A percentile compares a stretch with the other conserved stretches of the same genome.
Conservation (phyloP, 352 stramenopile species). For the Sclerospora graminicola region DNA sequence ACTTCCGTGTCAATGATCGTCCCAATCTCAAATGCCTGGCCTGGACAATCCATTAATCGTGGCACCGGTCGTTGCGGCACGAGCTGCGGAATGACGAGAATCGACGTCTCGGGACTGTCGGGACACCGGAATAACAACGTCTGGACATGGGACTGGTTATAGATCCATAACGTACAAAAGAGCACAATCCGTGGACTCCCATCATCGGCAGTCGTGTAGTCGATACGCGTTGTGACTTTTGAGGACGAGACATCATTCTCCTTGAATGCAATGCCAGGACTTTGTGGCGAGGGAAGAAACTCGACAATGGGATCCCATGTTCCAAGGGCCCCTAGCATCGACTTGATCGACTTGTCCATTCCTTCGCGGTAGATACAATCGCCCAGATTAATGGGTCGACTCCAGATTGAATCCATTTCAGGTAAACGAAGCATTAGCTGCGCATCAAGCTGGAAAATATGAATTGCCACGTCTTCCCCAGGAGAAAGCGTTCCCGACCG, state of each 20-base stretch:
- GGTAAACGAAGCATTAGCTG: constrained; percentile 60
- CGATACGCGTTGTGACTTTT: constrained; percentile 60
- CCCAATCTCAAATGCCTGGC: constrained; percentile 78
- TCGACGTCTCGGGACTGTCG: constrained; percentile 32
- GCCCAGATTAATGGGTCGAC: constrained; percentile 44
- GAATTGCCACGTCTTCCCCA: constrained; percentile 72
- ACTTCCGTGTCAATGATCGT: constrained; percentile 80
- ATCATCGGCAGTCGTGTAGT: constrained; percentile 77
- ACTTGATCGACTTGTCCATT: constrained; percentile 56
- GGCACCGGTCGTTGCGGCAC: constrained; percentile 59
- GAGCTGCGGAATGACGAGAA: constrained; percentile 51
- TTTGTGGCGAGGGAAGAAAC: constrained; percentile 52
- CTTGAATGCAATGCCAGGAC: constrained; percentile 46
- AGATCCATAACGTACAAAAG: constrained; percentile 83
- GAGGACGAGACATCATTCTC: constrained; percentile 54
- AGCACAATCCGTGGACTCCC: constrained; percentile 75
- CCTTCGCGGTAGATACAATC: constrained; percentile 78
- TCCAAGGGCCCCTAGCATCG: constrained; percentile 43
- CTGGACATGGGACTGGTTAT: constrained; percentile 83
- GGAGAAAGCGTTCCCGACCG: constrained; percentile 64
- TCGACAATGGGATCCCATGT: constrained; percentile 59
- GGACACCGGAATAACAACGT: constrained; percentile 66
- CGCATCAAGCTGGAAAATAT: constrained; percentile 75
- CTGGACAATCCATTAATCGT: constrained; percentile 74
- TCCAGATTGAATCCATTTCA: constrained; percentile 85